These are phyloP conservation scores for Tetracentron sinense DNA, from an alignment of 164 flowering plant species.

Conservation along the genomic window DNA sequence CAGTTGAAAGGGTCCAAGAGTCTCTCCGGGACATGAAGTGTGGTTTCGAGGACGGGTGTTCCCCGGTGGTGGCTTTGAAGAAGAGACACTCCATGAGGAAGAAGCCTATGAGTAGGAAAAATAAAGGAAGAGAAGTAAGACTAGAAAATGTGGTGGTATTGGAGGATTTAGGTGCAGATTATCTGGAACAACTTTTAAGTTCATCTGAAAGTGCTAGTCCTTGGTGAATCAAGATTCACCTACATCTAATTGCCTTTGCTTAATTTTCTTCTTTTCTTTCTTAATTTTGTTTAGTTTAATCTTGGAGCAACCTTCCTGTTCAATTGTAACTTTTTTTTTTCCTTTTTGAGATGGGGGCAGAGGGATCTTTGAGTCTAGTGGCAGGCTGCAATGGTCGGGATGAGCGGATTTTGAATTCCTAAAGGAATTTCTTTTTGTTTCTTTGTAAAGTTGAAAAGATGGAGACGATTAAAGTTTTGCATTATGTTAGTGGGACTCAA, in stretches of 20 bases:
- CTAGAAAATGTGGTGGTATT: constrained; percentile 36
- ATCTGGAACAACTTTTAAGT: constrained; percentile 34
- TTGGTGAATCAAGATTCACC: neutral
- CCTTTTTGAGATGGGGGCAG: neutral
- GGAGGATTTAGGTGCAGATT: constrained; percentile 44
- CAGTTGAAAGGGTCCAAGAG: constrained; percentile 35
- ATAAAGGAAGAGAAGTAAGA: constrained; percentile 17
- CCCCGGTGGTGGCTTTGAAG: constrained; percentile 45
- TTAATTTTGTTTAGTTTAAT: neutral
- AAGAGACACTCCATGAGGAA: constrained; percentile 35
- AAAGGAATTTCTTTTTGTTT: neutral
- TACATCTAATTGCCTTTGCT: neutral
- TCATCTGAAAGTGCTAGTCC: constrained; percentile 4
- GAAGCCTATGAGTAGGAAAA: constrained; percentile 11
- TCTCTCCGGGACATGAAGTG: constrained; percentile 34
- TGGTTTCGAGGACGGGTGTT: constrained; percentile 25
- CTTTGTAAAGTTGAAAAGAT: neutral
- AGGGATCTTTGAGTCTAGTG: too few relatives aligned
- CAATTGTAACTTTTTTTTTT: neutral
- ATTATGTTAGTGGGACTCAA: neutral
- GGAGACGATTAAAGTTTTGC: neutral
- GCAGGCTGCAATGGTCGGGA: neutral
- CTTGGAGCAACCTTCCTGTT: neutral
- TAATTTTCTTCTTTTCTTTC: neutral
- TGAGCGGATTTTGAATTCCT: neutral